Evolutionary conservation across 805 yeast species (phyloP), one percentile per base, ranked within the genome.

Genomic region (Wickerhamiella lipophila): DNA sequence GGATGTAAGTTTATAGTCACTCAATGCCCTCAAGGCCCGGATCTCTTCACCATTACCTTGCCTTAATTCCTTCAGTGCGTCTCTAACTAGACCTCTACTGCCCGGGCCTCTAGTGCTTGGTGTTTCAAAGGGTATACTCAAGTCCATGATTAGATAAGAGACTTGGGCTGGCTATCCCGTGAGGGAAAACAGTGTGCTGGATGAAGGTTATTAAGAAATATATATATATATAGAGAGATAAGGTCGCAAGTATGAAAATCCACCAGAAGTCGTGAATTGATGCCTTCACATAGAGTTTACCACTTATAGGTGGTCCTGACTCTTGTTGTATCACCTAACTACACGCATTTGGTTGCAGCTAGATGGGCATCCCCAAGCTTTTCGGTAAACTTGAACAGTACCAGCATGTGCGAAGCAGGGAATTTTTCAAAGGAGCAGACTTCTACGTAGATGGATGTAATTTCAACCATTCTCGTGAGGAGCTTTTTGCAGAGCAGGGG

Each of bases 271-370:
- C n/a, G n/a, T 19, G 18, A 12, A 78, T 59, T 50, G 70, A 63
- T 1, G 88, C 87, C 60, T 25, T 9, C 27, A 25, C 27, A 25
- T 25, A 25, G 27, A 25, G 27, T 9, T 25, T 9, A 25, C 9
- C n/a, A n/a, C n/a, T n/a, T n/a, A n/a, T n/a, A n/a, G n/a, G n/a
- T n/a, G n/a, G n/a, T n/a, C n/a, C n/a, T n/a, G 26, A 23, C 26
- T 8, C 26, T 23, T 8, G 8, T 7, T 29, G 32, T 29, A 7
- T 29, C 32, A 29, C 32, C 32, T 11, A 29, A 29, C 6, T 25
- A n/a, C n/a, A n/a, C n/a, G n/a, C 27, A 25, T 25, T 25, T 9
- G 6, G 9, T 9, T 7, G 5, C n/a, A 11, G 32, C 13, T 18
- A 16, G 8, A 45, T 45, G 48, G 48, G 48, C 2, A 45, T 45